Conservation (phyloP, 2,329 filamentous ascomycete genomes). For the Aureobasidium sp. region DNA sequence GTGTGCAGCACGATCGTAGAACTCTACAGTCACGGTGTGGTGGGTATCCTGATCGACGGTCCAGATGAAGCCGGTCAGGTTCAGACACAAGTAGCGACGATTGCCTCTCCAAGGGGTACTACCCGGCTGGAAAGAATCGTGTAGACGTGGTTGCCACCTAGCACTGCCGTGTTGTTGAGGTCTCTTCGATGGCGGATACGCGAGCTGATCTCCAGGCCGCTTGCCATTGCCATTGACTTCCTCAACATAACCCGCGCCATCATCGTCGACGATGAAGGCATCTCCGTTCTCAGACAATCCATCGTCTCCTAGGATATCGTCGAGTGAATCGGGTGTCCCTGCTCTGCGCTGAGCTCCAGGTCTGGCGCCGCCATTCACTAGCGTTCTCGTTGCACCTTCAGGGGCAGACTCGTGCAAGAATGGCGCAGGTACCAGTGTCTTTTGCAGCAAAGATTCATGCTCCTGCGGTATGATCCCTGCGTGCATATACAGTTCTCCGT, state of each 20-base stretch:
- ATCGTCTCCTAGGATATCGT: slow-evolving; percentile 67
- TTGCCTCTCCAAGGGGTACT: slow-evolving; percentile 95
- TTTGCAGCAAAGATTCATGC: slow-evolving; percentile 42
- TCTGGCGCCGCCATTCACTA: slow-evolving; percentile 50
- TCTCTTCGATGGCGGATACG: slow-evolving; percentile 46
- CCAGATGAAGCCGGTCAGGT: slow-evolving; percentile 92
- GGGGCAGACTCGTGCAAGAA: slow-evolving; percentile 75
- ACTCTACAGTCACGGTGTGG: slow-evolving; percentile 90
- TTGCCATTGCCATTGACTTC: slow-evolving; percentile 59
- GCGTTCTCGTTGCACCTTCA: slow-evolving; percentile 55
- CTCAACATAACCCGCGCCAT: slow-evolving; percentile 80
- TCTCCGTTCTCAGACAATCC: slow-evolving; percentile 54
- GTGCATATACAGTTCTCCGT: slow-evolving; percentile 90
- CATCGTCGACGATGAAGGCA: slow-evolving; percentile 90
- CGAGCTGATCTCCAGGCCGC: slow-evolving; percentile 37
- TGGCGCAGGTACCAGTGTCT: slow-evolving; percentile 65
- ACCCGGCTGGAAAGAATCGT: slow-evolving; percentile 84
- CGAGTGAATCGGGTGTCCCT: slow-evolving; percentile 68
- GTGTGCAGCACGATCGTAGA: slow-evolving; percentile 89
- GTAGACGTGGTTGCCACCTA: slow-evolving; percentile 57
- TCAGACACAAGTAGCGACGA: slow-evolving; percentile 85
- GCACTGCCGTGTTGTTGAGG: slow-evolving; percentile 24
- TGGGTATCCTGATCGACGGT: slow-evolving; percentile 88
- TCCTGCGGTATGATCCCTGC: slow-evolving; percentile 55
- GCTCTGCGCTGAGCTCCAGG: slow-evolving; percentile 45